These are phyloP conservation scores for Mallotus japonicus DNA, from an alignment of 441 rosid species.

Conservation along the genomic window DNA sequence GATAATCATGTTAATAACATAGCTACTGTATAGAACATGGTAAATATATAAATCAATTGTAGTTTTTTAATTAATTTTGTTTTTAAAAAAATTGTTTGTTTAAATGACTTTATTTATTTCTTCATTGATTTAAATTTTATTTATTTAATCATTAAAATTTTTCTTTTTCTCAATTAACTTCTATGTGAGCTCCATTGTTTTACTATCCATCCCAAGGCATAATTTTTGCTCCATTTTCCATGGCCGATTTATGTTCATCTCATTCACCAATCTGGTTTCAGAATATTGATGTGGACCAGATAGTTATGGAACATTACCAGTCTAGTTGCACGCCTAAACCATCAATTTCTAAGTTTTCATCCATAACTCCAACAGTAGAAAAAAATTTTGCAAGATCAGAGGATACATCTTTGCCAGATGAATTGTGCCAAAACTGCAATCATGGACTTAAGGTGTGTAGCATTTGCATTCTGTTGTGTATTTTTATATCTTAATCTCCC, in stretches of 20 bases:
- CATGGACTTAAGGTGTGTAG: constrained; percentile 68
- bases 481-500: constrained; percentile 18
- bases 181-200: neutral
- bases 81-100: neutral
- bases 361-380: constrained; percentile 51
- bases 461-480: constrained; percentile 15
- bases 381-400: constrained; percentile 42
- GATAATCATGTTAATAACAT: neutral
- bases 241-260: constrained; percentile 14
- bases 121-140: neutral
- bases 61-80: neutral
- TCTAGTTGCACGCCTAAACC: constrained; percentile 71
- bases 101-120: neutral
- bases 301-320: constrained; percentile 82
- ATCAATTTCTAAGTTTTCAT: constrained; percentile 52
- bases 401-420: constrained; percentile 50
- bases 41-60: neutral
- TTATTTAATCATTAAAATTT: neutral
- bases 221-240: neutral
- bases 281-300: constrained; percentile 90
- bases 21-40: neutral
- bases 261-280: constrained; percentile 35
- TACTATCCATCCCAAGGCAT: neutral
- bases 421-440: constrained; percentile 63
- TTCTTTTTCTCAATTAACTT: neutral